Conservation (phyloP, 768 basidiomycete species). For the Megacollybia marginata region DNA sequence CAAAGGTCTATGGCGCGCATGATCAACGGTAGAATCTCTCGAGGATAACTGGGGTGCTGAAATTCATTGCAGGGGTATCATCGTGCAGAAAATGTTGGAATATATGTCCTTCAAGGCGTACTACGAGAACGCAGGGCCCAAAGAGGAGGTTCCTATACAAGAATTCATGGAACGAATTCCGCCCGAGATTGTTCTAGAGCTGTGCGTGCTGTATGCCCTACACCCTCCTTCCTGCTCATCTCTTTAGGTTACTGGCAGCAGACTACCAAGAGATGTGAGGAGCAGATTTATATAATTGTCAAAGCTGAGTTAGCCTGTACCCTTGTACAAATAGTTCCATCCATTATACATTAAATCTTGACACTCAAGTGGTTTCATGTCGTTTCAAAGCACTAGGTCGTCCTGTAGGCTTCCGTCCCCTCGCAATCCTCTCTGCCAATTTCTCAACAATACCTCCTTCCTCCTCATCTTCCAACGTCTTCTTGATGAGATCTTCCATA, state of each 20-base stretch:
- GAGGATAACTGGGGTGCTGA: background rate
- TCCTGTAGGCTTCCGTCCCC: slow-evolving; percentile 35
- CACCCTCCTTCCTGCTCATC: background rate
- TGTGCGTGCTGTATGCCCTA: slow-evolving; percentile 47
- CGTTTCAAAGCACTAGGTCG: slow-evolving; percentile 53
- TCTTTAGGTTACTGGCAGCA: slow-evolving; percentile 46
- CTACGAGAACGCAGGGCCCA: slow-evolving; percentile 61
- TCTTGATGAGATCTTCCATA: slow-evolving; percentile 63
- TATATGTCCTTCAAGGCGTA: slow-evolving; percentile 83
- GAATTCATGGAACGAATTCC: slow-evolving; percentile 81
- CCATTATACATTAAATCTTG: background rate
- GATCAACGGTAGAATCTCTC: slow-evolving; percentile 52
- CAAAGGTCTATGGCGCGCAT: slow-evolving; percentile 55
- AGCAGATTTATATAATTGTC: background rate
- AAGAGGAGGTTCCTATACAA: slow-evolving; percentile 68
- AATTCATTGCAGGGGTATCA: slow-evolving; percentile 38
- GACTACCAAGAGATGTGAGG: slow-evolving; percentile 56
- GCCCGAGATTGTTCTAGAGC: slow-evolving; percentile 81
- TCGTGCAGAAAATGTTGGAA: slow-evolving; percentile 84
- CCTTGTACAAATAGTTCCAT: background rate
- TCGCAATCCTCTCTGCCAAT: slow-evolving; percentile 57
- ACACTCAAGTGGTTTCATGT: slow-evolving; percentile 44
- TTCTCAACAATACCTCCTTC: slow-evolving; percentile 49
- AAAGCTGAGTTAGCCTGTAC: background rate
- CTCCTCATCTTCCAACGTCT: slow-evolving; percentile 48